These are phyloP conservation scores for Kluyveromyces siamensis DNA, from an alignment of 805 yeast species.

Conservation along the genomic window DNA sequence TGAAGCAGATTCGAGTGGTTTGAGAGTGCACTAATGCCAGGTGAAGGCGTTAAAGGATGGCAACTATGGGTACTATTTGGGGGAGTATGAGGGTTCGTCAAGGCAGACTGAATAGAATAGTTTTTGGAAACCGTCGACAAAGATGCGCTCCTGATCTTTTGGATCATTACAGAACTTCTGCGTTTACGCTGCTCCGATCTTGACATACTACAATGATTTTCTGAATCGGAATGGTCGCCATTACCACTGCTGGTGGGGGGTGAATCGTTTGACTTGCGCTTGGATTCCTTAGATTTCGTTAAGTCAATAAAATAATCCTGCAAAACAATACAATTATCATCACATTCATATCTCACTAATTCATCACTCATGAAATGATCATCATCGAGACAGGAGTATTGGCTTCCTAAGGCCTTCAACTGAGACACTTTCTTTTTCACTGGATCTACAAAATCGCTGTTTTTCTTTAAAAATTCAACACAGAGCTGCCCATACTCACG, in stretches of 20 bases:
- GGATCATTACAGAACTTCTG: conserved; percentile 17
- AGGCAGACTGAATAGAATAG: conserved; percentile 13
- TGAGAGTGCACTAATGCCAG: background rate
- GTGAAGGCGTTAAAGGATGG: conserved; percentile 1
- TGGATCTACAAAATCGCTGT: conserved; percentile 14
- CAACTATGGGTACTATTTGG: background rate
- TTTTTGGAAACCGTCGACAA: conserved; percentile 13
- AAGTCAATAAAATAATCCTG: conserved; percentile 19
- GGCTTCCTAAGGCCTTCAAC: conserved; percentile 5
- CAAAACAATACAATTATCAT: conserved; percentile 14
- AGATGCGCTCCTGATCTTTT: conserved; percentile 16
- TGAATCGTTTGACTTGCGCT: conserved; percentile 12
- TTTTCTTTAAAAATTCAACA: conserved; percentile 45
- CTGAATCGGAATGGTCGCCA: background rate
- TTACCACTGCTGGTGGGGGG: background rate
- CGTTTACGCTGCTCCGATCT: conserved; percentile 17
- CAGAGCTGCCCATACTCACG: conserved; percentile 84
- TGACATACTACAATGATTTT: conserved; percentile 3
- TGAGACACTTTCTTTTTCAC: conserved; percentile 11
- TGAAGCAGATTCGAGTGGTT: background rate
- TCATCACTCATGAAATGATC: conserved; percentile 14
- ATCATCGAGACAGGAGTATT: conserved; percentile 16
- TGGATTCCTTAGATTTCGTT: conserved; percentile 19
- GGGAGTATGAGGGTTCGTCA: conserved; percentile 3
- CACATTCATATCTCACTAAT: conserved; percentile 13